A percentile compares a stretch with the other conserved stretches of the same genome.
phyloP scores from a whole-genome alignment of 2,329 filamentous ascomycete species.

The Colletotrichum simmondsii region DNA sequence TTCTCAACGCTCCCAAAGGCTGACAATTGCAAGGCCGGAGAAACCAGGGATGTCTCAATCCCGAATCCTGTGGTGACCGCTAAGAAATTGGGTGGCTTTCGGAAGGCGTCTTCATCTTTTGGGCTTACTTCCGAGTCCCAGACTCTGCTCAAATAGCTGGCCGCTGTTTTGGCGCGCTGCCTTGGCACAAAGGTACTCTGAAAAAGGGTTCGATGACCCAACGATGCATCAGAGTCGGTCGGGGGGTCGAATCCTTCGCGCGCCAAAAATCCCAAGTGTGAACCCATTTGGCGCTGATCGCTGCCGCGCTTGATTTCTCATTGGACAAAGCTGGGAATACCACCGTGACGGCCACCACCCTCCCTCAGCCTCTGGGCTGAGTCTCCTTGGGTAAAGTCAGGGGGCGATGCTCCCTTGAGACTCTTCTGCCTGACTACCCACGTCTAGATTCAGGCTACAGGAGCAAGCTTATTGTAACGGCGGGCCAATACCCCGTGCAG shows the following conservation, averaged over 20 bases:
- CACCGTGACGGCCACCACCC: not conserved
- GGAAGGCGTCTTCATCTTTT: not conserved
- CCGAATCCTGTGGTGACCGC: not conserved
- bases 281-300: constrained; percentile 5
- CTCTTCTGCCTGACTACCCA: not conserved
- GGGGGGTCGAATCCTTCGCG: constrained; percentile 23
- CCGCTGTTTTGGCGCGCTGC: not conserved
- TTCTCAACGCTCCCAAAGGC: not conserved
- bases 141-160: not conserved
- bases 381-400: not conserved
- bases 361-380: constrained; percentile 10
- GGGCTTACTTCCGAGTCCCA: not conserved
- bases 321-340: constrained; percentile 4
- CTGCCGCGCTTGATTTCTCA: not conserved
- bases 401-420: constrained; percentile 1
- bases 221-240: not conserved
- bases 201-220: not conserved
- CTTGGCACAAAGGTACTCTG: not conserved
- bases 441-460: not conserved
- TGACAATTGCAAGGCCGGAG: too few relatives aligned
- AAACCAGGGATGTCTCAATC: not conserved
- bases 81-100: not conserved
- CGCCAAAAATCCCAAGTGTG: not conserved
- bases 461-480: not conserved
- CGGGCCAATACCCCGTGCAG: not conserved